A percentile compares a stretch with the other conserved stretches of the same genome.
Conservation (phyloP, 2,329 filamentous ascomycete species). For the Thielaviopsis ethacetica region DNA sequence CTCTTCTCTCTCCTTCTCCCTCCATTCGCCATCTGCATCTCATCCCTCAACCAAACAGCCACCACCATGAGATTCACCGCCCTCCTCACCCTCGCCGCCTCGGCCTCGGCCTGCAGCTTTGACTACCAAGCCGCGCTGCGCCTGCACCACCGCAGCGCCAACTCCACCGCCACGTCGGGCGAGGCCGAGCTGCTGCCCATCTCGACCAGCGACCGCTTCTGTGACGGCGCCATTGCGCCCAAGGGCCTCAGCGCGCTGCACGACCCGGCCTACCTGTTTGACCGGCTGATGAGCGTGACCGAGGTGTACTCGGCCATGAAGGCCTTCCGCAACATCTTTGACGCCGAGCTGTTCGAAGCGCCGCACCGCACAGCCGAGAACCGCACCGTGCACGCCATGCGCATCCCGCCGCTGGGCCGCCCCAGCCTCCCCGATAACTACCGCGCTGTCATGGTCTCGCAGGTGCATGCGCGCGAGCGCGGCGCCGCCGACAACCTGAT, state of each 20-base stretch:
- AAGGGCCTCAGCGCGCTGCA: constrained; percentile 20
- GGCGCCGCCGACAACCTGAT: constrained; percentile 38
- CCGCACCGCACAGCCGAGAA: constrained; percentile 29
- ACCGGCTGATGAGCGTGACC: constrained; percentile 27
- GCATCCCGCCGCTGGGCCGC: constrained; percentile 23
- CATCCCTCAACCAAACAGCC: background rate
- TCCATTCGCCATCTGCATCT: background rate
- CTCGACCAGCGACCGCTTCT: background rate
- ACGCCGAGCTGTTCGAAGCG: constrained; percentile 24
- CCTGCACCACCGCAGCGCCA: background rate
- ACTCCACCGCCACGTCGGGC: background rate
- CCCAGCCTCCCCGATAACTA: constrained; percentile 19
- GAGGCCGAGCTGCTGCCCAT: background rate
- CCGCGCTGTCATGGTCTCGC: constrained; percentile 35
- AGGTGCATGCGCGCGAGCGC: constrained; percentile 41
- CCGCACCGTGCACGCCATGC: constrained; percentile 23
- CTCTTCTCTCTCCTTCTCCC: background rate
- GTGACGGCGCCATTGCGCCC: constrained; percentile 13
- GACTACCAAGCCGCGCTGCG: background rate
- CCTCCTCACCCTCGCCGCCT: background rate
- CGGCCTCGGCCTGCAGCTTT: background rate
- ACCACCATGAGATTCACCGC: background rate
- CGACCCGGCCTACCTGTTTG: constrained; percentile 17
- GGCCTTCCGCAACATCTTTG: constrained; percentile 24
- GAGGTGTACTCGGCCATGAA: constrained; percentile 29